Evolutionary conservation across 208 protist genomes (phyloP), one percentile per base, ranked within the genome.

Genomic region (Angomonas ambiguus): DNA sequence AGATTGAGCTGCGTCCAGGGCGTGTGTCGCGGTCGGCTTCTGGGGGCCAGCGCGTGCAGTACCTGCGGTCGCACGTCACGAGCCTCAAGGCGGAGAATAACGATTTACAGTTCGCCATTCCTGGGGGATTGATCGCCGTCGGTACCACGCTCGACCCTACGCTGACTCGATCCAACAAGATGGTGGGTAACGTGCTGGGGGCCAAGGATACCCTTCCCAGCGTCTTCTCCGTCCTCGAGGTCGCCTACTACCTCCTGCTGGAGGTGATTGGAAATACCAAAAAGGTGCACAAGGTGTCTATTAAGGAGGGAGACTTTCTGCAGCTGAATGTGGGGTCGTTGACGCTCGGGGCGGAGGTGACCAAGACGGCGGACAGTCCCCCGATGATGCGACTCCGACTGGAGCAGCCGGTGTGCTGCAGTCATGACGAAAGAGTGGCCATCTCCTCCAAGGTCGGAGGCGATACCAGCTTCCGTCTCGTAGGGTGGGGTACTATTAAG

Each of bases 301-400:
- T 83, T 49, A 95, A 98, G 77, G 92, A 85, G 31, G 27, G 49
- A 18, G 98, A 99, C 78, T 94, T 97, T 25, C 79, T 99, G 24
- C 99, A 99, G 95, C 95, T 99, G 56, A 99, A 99, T 85, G 98
- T 99, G 66, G 99, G 99, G 65, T 99, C 98, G 30, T 97, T 98
- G 2, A 98, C 94, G 20, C 98, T 98, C 18, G 98, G 98, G 67
- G 97, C 97, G 53, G 93, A 91, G 56, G 96, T 99, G 65, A 65
- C 92, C 3, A 91, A 76, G 65, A 91, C 99, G 41, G 96, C 97
- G 72, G 83, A 77, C 42, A 77, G 79, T 34, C 89, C 88, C 10
- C 97, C 99, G 72, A 83, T 99, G 27, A 97, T 96, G 58, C 98
- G 98, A 82, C 85, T 99, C 24, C 76, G 81, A 55, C 85, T 99